A percentile compares a stretch with the other conserved stretches of the same genome.
Conservation (phyloP, 2,329 filamentous ascomycete species). For the Arthrobotrys musiformis region DNA sequence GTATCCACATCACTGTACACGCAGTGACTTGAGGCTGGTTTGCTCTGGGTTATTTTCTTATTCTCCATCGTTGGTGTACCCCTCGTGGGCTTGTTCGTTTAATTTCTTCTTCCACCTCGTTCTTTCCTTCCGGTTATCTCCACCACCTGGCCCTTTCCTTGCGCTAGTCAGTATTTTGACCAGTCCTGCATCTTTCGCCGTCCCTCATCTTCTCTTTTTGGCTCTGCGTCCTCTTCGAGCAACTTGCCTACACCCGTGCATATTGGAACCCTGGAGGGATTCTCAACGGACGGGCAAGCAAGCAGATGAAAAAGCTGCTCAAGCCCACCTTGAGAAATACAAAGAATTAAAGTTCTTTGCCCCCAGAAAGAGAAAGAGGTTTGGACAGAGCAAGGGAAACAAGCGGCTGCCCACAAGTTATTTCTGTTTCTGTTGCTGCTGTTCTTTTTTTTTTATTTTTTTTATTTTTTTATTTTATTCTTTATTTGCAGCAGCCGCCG, state of each 20-base stretch:
- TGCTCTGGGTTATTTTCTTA: constrained; percentile 35
- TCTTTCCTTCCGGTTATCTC: constrained; percentile 56
- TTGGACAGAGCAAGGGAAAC: constrained; percentile 31
- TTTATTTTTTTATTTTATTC: too few relatives aligned
- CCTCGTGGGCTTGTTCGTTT: constrained; percentile 54
- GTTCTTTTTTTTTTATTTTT: constrained; percentile 30
- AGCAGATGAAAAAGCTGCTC: constrained; percentile 55
- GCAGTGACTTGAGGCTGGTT: constrained; percentile 53
- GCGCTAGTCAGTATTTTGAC: constrained; percentile 54
- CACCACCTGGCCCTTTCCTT: constrained; percentile 53
- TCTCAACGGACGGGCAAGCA: constrained; percentile 48
- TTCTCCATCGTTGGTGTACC: constrained; percentile 26
- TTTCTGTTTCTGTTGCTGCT: constrained; percentile 13
- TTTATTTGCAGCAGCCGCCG: constrained; percentile 50
- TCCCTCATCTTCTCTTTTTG: constrained; percentile 56
- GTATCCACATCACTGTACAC: constrained; percentile 34
- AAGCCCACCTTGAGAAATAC: constrained; percentile 50
- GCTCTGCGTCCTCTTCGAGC: constrained; percentile 53
- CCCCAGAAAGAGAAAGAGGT: constrained; percentile 38
- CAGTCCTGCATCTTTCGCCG: constrained; percentile 49
- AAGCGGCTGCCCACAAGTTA: constrained; percentile 37
- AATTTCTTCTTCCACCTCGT: constrained; percentile 55
- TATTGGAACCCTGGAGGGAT: constrained; percentile 54
- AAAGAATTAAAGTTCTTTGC: constrained; percentile 50
- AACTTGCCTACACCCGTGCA: constrained; percentile 53